Evolutionary conservation across 768 basidiomycete genomes (phyloP).

Genomic region (Collybia sordida): DNA sequence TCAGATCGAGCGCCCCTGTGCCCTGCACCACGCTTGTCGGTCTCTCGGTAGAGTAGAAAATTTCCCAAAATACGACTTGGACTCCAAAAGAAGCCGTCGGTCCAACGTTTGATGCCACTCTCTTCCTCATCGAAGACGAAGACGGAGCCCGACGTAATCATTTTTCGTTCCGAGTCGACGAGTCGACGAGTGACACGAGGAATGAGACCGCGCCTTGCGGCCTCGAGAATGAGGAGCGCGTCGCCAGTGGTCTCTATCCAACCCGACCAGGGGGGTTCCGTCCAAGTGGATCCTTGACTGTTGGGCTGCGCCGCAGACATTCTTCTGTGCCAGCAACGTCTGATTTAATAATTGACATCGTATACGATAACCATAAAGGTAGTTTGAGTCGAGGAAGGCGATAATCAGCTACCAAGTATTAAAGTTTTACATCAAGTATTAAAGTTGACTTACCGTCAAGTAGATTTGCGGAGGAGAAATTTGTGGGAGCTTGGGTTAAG

Average conservation of each 20-base stretch:
- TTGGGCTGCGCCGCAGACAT: constrained; percentile 39
- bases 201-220: constrained; percentile 85
- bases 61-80: constrained; percentile 92
- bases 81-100: constrained; percentile 96
- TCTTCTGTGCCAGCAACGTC: constrained; percentile 20
- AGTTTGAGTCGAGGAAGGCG: constrained; percentile 25
- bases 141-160: constrained; percentile 91
- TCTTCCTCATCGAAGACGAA: constrained; percentile 98
- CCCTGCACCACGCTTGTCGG: constrained; percentile 76
- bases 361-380: constrained; percentile 19
- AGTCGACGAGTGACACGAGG: constrained; percentile 90
- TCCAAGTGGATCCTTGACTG: constrained; percentile 52
- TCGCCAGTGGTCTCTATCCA: constrained; percentile 96
- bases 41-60: constrained; percentile 94
- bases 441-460: constrained; percentile 75
- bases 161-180: constrained; percentile 87
- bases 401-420: constrained; percentile 47
- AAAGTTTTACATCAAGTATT: constrained; percentile 57
- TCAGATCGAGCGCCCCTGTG: constrained; percentile 53
- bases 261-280: constrained; percentile 89
- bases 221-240: constrained; percentile 95
- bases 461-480: constrained; percentile 62
- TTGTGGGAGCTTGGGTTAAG: constrained; percentile 31
- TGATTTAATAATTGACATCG: constrained; percentile 20
- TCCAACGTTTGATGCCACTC: constrained; percentile 97